These are phyloP conservation scores for Poa annua DNA, from an alignment of 176 grass and related monocot species.

Conservation along the genomic window DNA sequence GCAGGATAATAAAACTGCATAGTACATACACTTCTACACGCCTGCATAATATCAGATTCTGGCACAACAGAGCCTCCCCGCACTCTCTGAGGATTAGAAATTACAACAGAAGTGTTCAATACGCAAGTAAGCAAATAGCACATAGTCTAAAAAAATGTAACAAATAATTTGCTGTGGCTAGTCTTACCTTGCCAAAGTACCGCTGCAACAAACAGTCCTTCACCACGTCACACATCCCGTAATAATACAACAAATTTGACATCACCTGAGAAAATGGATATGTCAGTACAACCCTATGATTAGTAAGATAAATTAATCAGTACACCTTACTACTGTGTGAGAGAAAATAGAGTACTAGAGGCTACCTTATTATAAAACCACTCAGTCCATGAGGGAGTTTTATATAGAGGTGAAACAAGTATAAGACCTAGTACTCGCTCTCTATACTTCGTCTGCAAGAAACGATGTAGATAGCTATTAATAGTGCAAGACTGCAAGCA, in stretches of 20 bases:
- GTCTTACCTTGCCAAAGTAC: constrained; percentile 87
- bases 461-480: constrained; percentile 31
- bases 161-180: neutral
- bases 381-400: constrained; percentile 87
- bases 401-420: constrained; percentile 92
- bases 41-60: constrained; percentile 90
- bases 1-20: neutral
- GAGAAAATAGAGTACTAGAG: neutral
- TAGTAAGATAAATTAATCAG: constrained; percentile 36
- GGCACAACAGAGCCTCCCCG: constrained; percentile 63
- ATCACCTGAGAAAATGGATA: constrained; percentile 57
- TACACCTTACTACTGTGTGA: neutral
- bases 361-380: constrained; percentile 96
- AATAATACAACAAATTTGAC: constrained; percentile 96
- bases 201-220: constrained; percentile 91
- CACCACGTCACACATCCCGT: constrained; percentile 91
- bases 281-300: constrained; percentile 36
- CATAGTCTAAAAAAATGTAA: neutral
- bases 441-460: constrained; percentile 78
- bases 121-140: constrained; percentile 22
- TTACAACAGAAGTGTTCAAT: constrained; percentile 30
- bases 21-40: constrained; percentile 81
- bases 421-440: constrained; percentile 89
- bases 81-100: constrained; percentile 64
- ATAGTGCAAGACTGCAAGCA: constrained; percentile 23